phyloP scores from a whole-genome alignment of 116 monocot genomes.

The Trichopus zeylanicus region DNA sequence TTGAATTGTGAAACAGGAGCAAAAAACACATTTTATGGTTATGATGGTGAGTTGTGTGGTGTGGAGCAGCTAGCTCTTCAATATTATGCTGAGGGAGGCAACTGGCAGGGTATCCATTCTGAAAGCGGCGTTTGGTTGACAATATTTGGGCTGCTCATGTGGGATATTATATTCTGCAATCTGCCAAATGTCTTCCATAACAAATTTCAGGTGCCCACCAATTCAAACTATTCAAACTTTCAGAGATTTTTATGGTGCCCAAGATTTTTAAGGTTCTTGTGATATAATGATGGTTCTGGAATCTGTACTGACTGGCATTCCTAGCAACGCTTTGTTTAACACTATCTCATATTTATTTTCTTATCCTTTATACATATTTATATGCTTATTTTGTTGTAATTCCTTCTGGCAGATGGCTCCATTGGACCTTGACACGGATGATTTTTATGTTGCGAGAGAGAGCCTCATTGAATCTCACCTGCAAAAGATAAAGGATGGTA shows the following conservation, averaged over 20 bases:
- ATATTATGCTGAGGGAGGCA: conserved; percentile 85
- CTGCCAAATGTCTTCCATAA: conserved; percentile 81
- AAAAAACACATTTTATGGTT: conserved; percentile 81
- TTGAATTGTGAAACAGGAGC: conserved; percentile 56
- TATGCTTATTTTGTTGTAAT: too few relatives aligned
- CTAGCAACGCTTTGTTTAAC: too few relatives aligned
- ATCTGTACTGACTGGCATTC: too few relatives aligned
- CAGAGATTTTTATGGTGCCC: too few relatives aligned
- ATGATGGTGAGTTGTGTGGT: conserved; percentile 65
- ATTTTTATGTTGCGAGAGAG: conserved; percentile 63
- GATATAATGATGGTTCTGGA: too few relatives aligned
- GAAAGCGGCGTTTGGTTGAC: conserved; percentile 96
- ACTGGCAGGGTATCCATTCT: conserved; percentile 79
- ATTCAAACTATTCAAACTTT: neutral
- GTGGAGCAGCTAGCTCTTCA: conserved; percentile 89
- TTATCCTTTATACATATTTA: too few relatives aligned
- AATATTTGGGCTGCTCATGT: conserved; percentile 86
- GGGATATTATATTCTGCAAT: conserved; percentile 74
- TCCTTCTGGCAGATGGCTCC: conserved; percentile 56
- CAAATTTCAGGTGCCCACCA: conserved; percentile 66
- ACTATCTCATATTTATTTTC: too few relatives aligned
- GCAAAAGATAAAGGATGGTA: conserved; percentile 52
- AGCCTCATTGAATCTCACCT: conserved; percentile 54
- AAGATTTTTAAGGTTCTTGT: too few relatives aligned
- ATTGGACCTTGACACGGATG: conserved; percentile 72